A percentile compares a stretch with the other conserved stretches of the same genome.
phyloP scores from a whole-genome alignment of 1,139 yeast species.

The Candida glucosophila region DNA sequence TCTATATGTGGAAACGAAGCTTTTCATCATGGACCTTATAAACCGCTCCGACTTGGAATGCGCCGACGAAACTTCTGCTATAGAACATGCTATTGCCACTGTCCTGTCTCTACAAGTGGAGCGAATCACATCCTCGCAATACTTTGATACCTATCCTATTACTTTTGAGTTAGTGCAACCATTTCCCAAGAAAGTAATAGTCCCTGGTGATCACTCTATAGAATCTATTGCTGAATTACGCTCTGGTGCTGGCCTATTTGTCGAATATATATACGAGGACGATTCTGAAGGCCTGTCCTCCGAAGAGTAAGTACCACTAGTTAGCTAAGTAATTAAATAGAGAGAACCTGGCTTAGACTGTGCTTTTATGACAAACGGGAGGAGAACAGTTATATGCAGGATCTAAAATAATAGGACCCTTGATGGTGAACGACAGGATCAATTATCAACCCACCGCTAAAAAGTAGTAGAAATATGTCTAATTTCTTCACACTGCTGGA shows the following conservation, averaged over 20 bases:
- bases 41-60: slow-evolving; percentile 8
- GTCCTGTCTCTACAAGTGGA: slow-evolving; percentile 6
- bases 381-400: too few species aligned
- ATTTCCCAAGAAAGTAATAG: slow-evolving; percentile 29
- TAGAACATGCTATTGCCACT: slow-evolving; percentile 7
- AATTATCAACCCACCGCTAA: too few species aligned
- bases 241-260: slow-evolving; percentile 32
- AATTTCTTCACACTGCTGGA: too few species aligned
- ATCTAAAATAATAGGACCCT: too few species aligned
- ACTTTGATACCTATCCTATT: slow-evolving; percentile 17
- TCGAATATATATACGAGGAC: slow-evolving; percentile 20
- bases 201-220: slow-evolving; percentile 10
- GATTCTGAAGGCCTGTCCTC: too few species aligned
- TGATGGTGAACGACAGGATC: too few species aligned
- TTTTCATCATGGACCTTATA: slow-evolving; percentile 12
- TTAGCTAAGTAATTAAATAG: too few species aligned
- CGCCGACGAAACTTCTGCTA: slow-evolving; percentile 7
- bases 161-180: slow-evolving; percentile 36
- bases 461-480: too few species aligned
- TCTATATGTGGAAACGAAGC: slow-evolving; percentile 47
- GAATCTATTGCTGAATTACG: slow-evolving; percentile 19
- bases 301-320: too few species aligned
- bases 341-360: too few species aligned
- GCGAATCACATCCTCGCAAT: too few species aligned
- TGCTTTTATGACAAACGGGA: too few species aligned